Conservation (phyloP, 805 yeast genomes). For the Isabelozyma heimii region DNA sequence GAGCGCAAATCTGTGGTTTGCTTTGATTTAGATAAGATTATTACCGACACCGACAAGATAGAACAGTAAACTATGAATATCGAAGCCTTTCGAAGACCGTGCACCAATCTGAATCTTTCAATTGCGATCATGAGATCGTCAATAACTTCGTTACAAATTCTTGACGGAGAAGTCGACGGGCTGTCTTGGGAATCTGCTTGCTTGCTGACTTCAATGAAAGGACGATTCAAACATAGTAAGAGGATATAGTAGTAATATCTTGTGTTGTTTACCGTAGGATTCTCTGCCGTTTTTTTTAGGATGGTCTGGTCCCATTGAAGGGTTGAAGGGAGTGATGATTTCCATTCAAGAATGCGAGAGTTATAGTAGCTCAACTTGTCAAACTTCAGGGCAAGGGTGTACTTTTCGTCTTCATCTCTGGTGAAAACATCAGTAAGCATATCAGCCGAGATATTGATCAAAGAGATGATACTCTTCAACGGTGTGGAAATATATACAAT, state of each 20-base stretch:
- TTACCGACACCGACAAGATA: slow-evolving; percentile 41
- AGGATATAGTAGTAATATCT: slow-evolving; percentile 59
- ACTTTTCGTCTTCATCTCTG: slow-evolving; percentile 36
- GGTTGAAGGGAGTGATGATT: slow-evolving; percentile 45
- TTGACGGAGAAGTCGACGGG: slow-evolving; percentile 23
- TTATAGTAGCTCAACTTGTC: slow-evolving; percentile 45
- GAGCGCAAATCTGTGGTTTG: slow-evolving; percentile 23
- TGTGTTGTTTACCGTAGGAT: slow-evolving; percentile 53
- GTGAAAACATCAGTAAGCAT: slow-evolving; percentile 45
- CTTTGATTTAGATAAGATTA: slow-evolving; percentile 29
- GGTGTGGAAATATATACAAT: slow-evolving; percentile 43
- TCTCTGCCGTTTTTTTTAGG: slow-evolving; percentile 43
- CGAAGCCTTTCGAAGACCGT: slow-evolving; percentile 34
- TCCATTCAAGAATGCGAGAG: slow-evolving; percentile 51
- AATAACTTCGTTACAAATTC: slow-evolving; percentile 38
- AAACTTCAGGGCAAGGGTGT: slow-evolving; percentile 38
- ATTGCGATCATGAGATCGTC: slow-evolving; percentile 41
- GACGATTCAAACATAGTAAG: slow-evolving; percentile 57
- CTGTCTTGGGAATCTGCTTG: slow-evolving; percentile 8
- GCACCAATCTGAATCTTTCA: slow-evolving; percentile 31
- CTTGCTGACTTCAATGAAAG: slow-evolving; percentile 46
- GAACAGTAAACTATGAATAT: slow-evolving; percentile 48
- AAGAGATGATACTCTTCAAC: slow-evolving; percentile 37
- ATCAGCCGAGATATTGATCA: slow-evolving; percentile 44
- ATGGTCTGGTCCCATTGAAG: slow-evolving; percentile 46